Conservation (phyloP, 2,329 filamentous ascomycete genomes). For the Fusarium palustre region DNA sequence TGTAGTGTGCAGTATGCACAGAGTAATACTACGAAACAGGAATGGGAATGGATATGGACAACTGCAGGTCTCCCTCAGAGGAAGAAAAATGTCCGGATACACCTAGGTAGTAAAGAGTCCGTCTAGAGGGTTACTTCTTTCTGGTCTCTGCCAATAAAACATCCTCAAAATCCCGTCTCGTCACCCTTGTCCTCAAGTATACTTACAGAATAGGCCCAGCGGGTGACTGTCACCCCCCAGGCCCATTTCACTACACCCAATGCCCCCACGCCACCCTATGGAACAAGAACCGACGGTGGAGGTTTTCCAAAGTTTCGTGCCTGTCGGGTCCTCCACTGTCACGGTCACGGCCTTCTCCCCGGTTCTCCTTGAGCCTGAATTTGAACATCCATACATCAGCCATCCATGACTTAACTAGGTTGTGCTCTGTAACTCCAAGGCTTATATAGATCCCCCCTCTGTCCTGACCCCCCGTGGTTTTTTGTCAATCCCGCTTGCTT, state of each 20-base stretch:
- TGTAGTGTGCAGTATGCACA: background rate
- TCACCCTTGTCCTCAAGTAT: conserved; percentile 10
- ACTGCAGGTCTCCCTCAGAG: conserved; percentile 1
- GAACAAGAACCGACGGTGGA: conserved; percentile 34
- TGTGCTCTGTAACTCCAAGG: conserved; percentile 7
- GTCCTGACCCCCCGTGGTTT: conserved; percentile 16
- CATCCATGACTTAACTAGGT: conserved; percentile 35
- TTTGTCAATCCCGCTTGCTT: conserved; percentile 17
- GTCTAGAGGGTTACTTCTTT: conserved; percentile 4
- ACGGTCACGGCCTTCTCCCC: conserved; percentile 48
- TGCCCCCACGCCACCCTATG: conserved; percentile 41
- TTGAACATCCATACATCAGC: conserved; percentile 9
- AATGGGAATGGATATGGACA: background rate
- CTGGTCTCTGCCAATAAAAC: conserved; percentile 1
- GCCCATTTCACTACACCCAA: conserved; percentile 37
- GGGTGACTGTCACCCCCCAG: conserved; percentile 36
- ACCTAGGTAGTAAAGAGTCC: background rate
- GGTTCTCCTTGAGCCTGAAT: conserved; percentile 43
- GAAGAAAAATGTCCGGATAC: conserved; percentile 9
- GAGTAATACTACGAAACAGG: no score
- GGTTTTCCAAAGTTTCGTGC: conserved; percentile 26
- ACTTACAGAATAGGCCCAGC: conserved; percentile 6
- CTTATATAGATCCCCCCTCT: conserved; percentile 46
- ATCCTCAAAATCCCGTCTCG: conserved; percentile 6
- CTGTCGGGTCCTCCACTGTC: conserved; percentile 11